Percentiles rank a stretch among this genome's conserved stretches.
Conservation (phyloP, 306 rosid genomes). For the Sindora glabra region DNA sequence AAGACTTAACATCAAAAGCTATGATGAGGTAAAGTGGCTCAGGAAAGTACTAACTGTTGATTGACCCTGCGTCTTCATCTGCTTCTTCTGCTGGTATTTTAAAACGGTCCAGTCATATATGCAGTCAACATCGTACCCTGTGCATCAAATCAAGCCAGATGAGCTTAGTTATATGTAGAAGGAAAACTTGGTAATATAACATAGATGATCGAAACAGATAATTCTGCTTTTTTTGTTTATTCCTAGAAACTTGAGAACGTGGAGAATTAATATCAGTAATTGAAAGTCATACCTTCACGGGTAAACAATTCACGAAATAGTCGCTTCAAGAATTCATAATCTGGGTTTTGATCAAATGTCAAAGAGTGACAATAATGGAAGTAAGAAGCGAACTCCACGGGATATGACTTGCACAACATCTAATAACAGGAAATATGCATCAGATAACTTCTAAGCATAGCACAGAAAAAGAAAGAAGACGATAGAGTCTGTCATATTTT, state of each 20-base stretch:
- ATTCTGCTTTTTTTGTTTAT: no score
- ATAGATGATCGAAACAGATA: slow-evolving; percentile 1
- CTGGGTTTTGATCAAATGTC: slow-evolving; percentile 67
- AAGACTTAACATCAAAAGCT: background rate
- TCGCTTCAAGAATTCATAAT: slow-evolving; percentile 64
- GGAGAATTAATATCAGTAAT: background rate
- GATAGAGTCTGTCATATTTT: background rate
- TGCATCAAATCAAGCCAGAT: slow-evolving; percentile 20
- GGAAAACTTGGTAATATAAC: background rate
- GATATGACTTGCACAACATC: slow-evolving; percentile 58
- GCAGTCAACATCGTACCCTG: slow-evolving; percentile 61
- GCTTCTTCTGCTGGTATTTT: slow-evolving; percentile 50
- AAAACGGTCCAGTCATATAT: slow-evolving; percentile 81
- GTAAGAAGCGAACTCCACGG: slow-evolving; percentile 64
- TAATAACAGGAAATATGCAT: slow-evolving; percentile 21
- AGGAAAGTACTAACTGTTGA: slow-evolving; percentile 32
- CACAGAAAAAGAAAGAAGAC: no score
- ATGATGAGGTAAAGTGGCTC: background rate
- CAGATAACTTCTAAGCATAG: slow-evolving; percentile 7
- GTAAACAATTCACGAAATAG: slow-evolving; percentile 51
- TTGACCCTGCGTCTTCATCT: slow-evolving; percentile 27
- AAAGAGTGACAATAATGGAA: slow-evolving; percentile 65
- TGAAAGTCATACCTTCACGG: slow-evolving; percentile 43
- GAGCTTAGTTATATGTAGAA: background rate
- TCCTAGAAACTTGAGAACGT: slow-evolving; percentile 7